These are phyloP conservation scores for Metarhizium anisopliae DNA, from an alignment of 2,329 filamentous ascomycete species.

Conservation along the genomic window DNA sequence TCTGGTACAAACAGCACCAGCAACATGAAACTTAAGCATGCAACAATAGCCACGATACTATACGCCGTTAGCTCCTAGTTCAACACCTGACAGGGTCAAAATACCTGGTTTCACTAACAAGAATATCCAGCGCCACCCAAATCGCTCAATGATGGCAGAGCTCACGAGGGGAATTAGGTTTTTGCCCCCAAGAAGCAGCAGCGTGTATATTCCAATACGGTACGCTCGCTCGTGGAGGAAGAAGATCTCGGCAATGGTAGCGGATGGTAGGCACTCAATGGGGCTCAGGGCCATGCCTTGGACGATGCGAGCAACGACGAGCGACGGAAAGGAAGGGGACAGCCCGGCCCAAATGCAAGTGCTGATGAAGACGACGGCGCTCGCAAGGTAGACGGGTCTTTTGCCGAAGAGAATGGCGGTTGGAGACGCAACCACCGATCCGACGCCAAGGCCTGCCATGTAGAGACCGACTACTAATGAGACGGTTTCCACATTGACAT, in stretches of 20 bases:
- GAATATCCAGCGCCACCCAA: conserved; percentile 87
- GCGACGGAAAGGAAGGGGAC: conserved; percentile 69
- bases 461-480: conserved; percentile 84
- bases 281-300: conserved; percentile 83
- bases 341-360: conserved; percentile 77
- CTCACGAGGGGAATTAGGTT: conserved; percentile 83
- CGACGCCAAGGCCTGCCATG: conserved; percentile 87
- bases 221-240: conserved; percentile 92
- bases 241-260: conserved; percentile 93
- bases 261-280: conserved; percentile 85
- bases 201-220: conserved; percentile 84
- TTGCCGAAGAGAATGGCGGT: conserved; percentile 90
- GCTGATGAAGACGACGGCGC: conserved; percentile 68
- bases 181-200: conserved; percentile 82
- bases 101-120: conserved; percentile 43
- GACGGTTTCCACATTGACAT: conserved; percentile 61
- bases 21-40: conserved; percentile 58
- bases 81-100: background rate
- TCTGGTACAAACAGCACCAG: conserved; percentile 90
- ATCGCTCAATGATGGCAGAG: conserved; percentile 67
- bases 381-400: conserved; percentile 75
- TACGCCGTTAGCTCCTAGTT: background rate
- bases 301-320: conserved; percentile 74
- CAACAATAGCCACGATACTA: conserved; percentile 75
- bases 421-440: conserved; percentile 77